A percentile compares a stretch with the other conserved stretches of the same genome.
Evolutionary conservation across 1,284 basidiomycete genomes (phyloP).

Genomic region (Melampsora americana): DNA sequence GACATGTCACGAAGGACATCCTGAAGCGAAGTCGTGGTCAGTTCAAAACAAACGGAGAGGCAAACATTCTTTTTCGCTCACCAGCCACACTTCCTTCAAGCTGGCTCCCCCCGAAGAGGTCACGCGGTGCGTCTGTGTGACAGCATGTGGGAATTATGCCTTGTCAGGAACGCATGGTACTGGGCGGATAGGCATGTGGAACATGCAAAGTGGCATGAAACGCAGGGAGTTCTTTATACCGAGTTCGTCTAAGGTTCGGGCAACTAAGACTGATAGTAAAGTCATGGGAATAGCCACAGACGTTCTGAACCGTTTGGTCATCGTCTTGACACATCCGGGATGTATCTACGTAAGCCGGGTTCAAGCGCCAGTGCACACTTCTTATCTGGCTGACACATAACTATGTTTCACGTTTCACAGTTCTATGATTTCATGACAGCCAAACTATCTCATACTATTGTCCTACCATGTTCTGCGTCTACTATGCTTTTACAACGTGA

Average conservation of each 20-base stretch:
- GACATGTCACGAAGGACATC: conserved; percentile 75
- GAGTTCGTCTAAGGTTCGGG: conserved; percentile 61
- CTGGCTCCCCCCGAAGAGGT: conserved; percentile 62
- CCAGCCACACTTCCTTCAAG: conserved; percentile 48
- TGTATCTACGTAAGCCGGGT: conserved; percentile 69
- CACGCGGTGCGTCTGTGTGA: conserved; percentile 69
- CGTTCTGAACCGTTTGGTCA: conserved; percentile 72
- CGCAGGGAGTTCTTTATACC: conserved; percentile 69
- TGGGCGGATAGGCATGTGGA: conserved; percentile 75
- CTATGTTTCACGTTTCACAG: conserved; percentile 56
- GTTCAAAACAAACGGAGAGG: conserved; percentile 78
- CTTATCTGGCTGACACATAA: not conserved
- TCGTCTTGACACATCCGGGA: conserved; percentile 83
- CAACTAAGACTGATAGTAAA: conserved; percentile 55
- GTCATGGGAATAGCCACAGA: conserved; percentile 84
- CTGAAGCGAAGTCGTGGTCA: conserved; percentile 79
- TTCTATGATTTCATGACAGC: conserved; percentile 95
- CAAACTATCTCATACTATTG: conserved; percentile 66
- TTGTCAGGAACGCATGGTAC: conserved; percentile 76
- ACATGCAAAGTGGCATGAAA: conserved; percentile 89
- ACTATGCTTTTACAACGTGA: conserved; percentile 77
- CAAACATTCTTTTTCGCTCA: conserved; percentile 59
- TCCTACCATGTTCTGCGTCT: conserved; percentile 67
- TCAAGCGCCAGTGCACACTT: not conserved
- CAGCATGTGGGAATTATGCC: conserved; percentile 94